A percentile compares a stretch with the other conserved stretches of the same genome.
phyloP scores from a whole-genome alignment of 2,329 filamentous ascomycete species.

The Scytalidium sp. region DNA sequence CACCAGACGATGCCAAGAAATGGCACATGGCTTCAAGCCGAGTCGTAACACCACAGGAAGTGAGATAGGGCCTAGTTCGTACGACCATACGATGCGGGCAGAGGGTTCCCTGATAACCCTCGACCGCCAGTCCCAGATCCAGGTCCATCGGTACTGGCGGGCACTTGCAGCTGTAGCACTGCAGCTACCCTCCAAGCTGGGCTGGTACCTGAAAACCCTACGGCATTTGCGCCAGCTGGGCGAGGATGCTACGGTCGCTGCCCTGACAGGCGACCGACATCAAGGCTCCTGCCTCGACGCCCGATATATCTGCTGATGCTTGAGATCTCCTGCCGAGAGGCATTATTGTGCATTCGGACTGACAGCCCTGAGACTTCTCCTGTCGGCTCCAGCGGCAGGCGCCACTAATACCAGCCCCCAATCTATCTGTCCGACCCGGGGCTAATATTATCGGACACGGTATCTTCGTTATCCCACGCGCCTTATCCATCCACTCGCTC shows the following conservation, averaged over 20 bases:
- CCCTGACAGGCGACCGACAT: neutral
- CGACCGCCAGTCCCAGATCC: neutral
- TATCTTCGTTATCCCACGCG: neutral
- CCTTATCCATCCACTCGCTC: neutral
- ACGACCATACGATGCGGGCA: neutral
- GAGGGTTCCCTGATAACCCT: neutral
- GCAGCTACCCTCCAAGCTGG: neutral
- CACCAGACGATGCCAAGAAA: neutral
- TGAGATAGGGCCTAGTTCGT: neutral
- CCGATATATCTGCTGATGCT: neutral
- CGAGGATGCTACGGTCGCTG: too few species aligned
- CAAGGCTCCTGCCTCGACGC: neutral
- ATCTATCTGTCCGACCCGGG: neutral
- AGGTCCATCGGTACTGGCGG: neutral
- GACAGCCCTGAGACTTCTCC: neutral
- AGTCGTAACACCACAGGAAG: too few species aligned
- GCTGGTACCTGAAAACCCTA: neutral
- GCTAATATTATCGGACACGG: neutral
- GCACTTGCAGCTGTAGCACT: neutral
- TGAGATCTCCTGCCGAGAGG: neutral
- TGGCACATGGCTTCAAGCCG: neutral
- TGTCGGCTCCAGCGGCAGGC: slow-evolving; percentile 16
- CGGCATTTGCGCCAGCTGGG: neutral
- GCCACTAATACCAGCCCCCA: slow-evolving; percentile 10
- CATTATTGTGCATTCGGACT: neutral